phyloP scores from a whole-genome alignment of 768 basidiomycete species.

The Phanerodontia chrysosporium region DNA sequence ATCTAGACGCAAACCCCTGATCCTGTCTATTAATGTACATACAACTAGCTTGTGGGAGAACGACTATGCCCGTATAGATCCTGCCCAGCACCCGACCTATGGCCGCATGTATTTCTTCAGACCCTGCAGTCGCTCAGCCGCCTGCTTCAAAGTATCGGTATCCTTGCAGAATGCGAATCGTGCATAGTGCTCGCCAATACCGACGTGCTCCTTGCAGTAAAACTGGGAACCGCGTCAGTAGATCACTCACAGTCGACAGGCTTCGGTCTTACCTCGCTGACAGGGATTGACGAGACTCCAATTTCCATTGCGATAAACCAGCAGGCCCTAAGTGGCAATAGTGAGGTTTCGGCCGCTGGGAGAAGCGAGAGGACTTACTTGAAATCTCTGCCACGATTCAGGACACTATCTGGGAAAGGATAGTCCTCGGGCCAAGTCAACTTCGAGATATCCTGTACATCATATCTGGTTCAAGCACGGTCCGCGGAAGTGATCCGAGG shows the following conservation, averaged over 20 bases:
- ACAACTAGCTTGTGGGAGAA: not conserved
- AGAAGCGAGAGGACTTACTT: slow-evolving; percentile 39
- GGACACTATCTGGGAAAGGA: slow-evolving; percentile 69
- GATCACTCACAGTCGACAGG: not conserved
- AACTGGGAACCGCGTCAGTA: slow-evolving; percentile 48
- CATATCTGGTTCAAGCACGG: not conserved
- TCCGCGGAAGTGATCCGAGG: not conserved
- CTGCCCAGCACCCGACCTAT: not conserved
- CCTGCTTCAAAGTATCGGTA: slow-evolving; percentile 70
- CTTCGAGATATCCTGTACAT: slow-evolving; percentile 62
- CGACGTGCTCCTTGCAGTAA: slow-evolving; percentile 83
- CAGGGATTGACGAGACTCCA: slow-evolving; percentile 90
- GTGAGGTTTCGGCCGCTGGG: slow-evolving; percentile 1
- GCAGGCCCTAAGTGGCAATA: slow-evolving; percentile 54
- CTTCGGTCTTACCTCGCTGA: slow-evolving; percentile 72
- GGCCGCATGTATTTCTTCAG: slow-evolving; percentile 59
- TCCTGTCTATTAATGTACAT: slow-evolving; percentile 6
- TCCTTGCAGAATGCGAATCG: slow-evolving; percentile 98
- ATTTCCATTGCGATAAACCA: slow-evolving; percentile 94
- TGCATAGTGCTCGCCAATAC: slow-evolving; percentile 81
- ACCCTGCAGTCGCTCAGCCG: slow-evolving; percentile 76
- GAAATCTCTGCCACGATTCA: slow-evolving; percentile 86
- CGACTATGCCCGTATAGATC: not conserved
- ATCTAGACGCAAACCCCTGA: slow-evolving; percentile 25
- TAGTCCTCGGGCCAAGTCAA: slow-evolving; percentile 83